phyloP scores from a whole-genome alignment of 1,284 basidiomycete species.

The Inonotus obliquus region DNA sequence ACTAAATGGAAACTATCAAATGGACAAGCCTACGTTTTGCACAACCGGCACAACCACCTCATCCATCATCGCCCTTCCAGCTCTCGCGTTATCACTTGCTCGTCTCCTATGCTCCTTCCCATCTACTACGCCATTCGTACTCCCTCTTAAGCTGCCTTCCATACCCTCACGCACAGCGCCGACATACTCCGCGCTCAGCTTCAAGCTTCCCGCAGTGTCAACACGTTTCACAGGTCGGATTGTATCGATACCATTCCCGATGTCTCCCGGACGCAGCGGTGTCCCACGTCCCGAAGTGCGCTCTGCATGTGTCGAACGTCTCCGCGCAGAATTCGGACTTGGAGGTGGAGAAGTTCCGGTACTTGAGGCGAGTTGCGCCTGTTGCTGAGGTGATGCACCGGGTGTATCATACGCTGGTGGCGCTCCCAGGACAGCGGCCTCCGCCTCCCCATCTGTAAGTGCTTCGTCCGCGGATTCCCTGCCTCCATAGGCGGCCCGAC shows the following conservation, averaged over 20 bases:
- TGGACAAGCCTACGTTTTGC: slow-evolving; percentile 48
- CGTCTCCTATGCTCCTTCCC: slow-evolving; percentile 18
- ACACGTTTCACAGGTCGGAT: slow-evolving; percentile 92
- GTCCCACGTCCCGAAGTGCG: slow-evolving; percentile 71
- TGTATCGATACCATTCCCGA: slow-evolving; percentile 83
- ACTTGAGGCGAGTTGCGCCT: not conserved
- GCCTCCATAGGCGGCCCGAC: not conserved
- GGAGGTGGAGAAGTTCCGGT: slow-evolving; percentile 9
- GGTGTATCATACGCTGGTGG: slow-evolving; percentile 60
- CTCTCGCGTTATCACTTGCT: slow-evolving; percentile 54
- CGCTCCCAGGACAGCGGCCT: slow-evolving; percentile 38
- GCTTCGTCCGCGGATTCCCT: slow-evolving; percentile 2
- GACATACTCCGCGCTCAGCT: slow-evolving; percentile 76
- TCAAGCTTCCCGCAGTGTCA: slow-evolving; percentile 73
- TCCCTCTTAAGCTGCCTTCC: slow-evolving; percentile 29
- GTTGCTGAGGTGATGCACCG: slow-evolving; percentile 19
- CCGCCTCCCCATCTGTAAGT: not conserved
- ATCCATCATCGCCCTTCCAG: slow-evolving; percentile 70
- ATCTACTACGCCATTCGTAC: not conserved
- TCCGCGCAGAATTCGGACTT: slow-evolving; percentile 37
- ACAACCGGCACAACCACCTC: slow-evolving; percentile 79
- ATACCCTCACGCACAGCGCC: slow-evolving; percentile 61
- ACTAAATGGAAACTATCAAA: not conserved
- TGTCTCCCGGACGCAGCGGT: slow-evolving; percentile 71
- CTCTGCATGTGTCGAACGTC: slow-evolving; percentile 68